Evolutionary conservation across 768 basidiomycete genomes (phyloP), one percentile per base, ranked within the genome.

Genomic region (Termitomyces sp.): DNA sequence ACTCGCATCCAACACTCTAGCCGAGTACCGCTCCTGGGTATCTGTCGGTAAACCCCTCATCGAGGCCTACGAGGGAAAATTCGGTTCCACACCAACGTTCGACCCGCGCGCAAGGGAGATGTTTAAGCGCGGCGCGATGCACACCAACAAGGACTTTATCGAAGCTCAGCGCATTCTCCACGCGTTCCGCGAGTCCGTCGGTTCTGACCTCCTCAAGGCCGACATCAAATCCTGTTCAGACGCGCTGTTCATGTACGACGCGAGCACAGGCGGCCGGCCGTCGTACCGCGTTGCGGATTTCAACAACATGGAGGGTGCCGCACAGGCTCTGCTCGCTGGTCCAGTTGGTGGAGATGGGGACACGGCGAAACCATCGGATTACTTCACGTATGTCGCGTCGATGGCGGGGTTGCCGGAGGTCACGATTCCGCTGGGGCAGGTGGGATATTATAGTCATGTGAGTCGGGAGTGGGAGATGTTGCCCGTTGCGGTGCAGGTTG

Each of bases 401-500:
- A 74, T 74, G 73, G 73, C 64, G 4, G 73, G 69, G 34, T 59
- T 74, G 29, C 73, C 74, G 21, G 74, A 75, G 58, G 61, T 73
- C n/a, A 74, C 72, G 10, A 60, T 75, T 12, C 74, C 74, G 8
- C 58, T 75, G 54, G 73, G 74, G 6, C 70, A 75, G 59, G 72
- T 70, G 27, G 43, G 51, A 54, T 75, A 75, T 66, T 68, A 59
- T 46, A 74, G 73, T 53, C 69, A 68, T 29, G 55, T 75, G 9
- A 71, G 65, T 40, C 62, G 66, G 56, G 57, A 64, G 53, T 68
- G 66, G 68, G 72, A 75, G 65, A 64, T 64, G 54, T 62, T 74
- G 34, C 74, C 74, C 50, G 71, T 74, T 51, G 64, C 71, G 19
- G 66, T 72, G 53, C 73, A 75, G 63, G 41, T 75, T 41, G 71